Evolutionary conservation across 257 asterid species (phyloP).

Genomic region (Catharanthus roseus): DNA sequence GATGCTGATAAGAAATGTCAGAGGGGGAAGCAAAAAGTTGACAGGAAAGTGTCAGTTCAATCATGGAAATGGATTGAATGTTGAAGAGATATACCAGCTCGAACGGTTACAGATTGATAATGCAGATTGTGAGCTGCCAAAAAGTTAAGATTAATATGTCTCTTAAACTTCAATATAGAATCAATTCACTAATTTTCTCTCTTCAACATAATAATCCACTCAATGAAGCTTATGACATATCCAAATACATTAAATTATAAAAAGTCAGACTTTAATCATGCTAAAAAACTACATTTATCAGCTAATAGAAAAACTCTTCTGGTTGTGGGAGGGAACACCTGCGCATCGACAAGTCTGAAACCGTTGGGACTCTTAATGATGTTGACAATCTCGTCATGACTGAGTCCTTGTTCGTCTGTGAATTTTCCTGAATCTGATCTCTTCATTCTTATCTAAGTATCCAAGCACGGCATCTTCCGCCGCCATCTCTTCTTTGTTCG

Average conservation of each 20-base stretch:
- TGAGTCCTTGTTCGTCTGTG: constrained; percentile 58
- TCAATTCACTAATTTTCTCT: neutral
- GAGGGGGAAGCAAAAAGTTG: neutral
- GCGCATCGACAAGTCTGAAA: constrained; percentile 58
- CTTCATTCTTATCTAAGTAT: constrained; percentile 47
- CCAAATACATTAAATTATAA: neutral
- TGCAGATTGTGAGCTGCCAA: neutral
- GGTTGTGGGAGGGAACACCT: constrained; percentile 30
- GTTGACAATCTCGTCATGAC: constrained; percentile 83
- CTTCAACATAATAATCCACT: neutral
- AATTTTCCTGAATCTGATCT: constrained; percentile 65
- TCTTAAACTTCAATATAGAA: neutral
- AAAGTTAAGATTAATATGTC: neutral
- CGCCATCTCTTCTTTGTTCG: constrained; percentile 27
- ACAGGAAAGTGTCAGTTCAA: neutral
- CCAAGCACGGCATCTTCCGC: constrained; percentile 84
- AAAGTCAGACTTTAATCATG: neutral
- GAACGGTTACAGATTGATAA: neutral
- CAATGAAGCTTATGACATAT: neutral
- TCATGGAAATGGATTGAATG: too few species aligned
- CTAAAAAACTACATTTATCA: neutral
- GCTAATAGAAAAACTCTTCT: neutral
- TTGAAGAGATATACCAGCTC: neutral
- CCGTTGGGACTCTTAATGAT: constrained; percentile 77
- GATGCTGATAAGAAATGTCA: neutral